phyloP scores from a whole-genome alignment of 2,329 filamentous ascomycete genomes.

The Dendryphion nanum region DNA sequence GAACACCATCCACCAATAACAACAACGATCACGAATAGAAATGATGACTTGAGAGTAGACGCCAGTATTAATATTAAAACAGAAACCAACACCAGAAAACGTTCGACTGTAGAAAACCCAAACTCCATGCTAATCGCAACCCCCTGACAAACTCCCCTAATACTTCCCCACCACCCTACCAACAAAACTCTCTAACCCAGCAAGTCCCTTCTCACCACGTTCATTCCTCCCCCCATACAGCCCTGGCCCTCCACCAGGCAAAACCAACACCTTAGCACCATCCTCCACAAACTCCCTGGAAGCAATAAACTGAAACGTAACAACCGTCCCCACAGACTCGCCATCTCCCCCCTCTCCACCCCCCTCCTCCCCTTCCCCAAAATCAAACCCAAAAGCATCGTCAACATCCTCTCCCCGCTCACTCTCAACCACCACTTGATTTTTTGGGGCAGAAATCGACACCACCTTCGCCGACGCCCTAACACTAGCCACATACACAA shows the following conservation, averaged over 20 bases:
- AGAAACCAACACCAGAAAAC: too few species aligned
- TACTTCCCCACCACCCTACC: slow-evolving; percentile 54
- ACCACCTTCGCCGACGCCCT: slow-evolving; percentile 75
- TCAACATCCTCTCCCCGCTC: slow-evolving; percentile 18
- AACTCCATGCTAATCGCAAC: too few species aligned
- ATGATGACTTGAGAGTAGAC: too few species aligned
- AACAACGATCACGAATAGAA: too few species aligned
- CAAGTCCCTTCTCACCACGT: slow-evolving; percentile 47
- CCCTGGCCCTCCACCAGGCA: slow-evolving; percentile 68
- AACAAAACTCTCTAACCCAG: slow-evolving; percentile 69
- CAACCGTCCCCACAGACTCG: slow-evolving; percentile 43
- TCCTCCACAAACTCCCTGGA: slow-evolving; percentile 72
- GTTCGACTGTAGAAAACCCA: too few species aligned
- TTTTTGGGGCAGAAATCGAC: slow-evolving; percentile 37
- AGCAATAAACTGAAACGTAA: slow-evolving; percentile 67
- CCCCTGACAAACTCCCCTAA: too few species aligned
- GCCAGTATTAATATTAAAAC: too few species aligned
- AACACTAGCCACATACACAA: slow-evolving; percentile 85
- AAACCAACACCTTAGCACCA: slow-evolving; percentile 66
- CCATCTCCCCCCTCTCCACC: slow-evolving; percentile 12
- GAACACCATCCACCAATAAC: too few species aligned
- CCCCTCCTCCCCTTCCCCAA: slow-evolving; percentile 41
- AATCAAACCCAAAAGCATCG: slow-evolving; percentile 57
- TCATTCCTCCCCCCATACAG: slow-evolving; percentile 56
- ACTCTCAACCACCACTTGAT: slow-evolving; percentile 13